phyloP scores from a whole-genome alignment of 208 protist species.

The Wallacemonas sp. region DNA sequence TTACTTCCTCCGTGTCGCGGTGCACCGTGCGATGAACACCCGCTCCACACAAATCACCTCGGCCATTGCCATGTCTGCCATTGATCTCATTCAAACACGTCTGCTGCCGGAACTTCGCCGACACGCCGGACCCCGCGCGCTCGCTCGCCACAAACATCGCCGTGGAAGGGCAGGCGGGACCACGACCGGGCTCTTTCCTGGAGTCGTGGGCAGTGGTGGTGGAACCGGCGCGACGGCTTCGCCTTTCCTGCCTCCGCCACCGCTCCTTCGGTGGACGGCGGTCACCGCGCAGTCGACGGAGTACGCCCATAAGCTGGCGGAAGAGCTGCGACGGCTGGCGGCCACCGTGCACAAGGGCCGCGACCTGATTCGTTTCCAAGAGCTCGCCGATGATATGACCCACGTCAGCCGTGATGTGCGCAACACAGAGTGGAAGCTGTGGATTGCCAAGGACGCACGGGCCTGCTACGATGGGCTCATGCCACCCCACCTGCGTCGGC shows the following conservation, averaged over 20 bases:
- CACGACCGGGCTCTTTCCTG: neutral
- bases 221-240: constrained; percentile 5
- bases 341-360: constrained; percentile 16
- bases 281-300: constrained; percentile 40
- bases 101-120: constrained; percentile 51
- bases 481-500: constrained; percentile 51
- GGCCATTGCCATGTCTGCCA: constrained; percentile 64
- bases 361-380: constrained; percentile 59
- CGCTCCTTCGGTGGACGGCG: constrained; percentile 51
- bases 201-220: neutral
- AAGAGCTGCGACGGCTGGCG: constrained; percentile 59
- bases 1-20: constrained; percentile 77
- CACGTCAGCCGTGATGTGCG: constrained; percentile 10
- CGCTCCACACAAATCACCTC: constrained; percentile 82
- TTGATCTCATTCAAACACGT: constrained; percentile 50
- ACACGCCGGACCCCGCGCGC: constrained; percentile 16
- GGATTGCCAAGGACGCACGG: constrained; percentile 1
- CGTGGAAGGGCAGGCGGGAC: neutral
- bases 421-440: constrained; percentile 15
- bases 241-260: constrained; percentile 27
- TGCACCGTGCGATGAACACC: constrained; percentile 78
- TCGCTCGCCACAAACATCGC: neutral
- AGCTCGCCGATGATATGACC: constrained; percentile 66
- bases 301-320: constrained; percentile 49
- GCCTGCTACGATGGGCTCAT: constrained; percentile 28